Evolutionary conservation across 2,329 filamentous ascomycete genomes (phyloP).

Genomic region (Paraphaeosphaeria minitans): DNA sequence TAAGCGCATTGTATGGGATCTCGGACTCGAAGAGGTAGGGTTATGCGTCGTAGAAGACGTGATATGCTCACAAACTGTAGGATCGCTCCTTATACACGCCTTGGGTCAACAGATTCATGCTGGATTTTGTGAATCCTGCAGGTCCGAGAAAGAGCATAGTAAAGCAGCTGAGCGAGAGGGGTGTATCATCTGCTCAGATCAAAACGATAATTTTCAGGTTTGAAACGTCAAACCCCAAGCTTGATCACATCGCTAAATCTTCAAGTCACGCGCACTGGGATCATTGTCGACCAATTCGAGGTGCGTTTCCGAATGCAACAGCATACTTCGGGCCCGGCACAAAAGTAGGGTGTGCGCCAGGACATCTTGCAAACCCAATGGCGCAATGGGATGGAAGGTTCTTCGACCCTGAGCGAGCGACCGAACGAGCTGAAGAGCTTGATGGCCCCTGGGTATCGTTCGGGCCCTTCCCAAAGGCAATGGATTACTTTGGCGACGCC

Average conservation of each 20-base stretch:
- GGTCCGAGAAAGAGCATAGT: conserved; percentile 35
- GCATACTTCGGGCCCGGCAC: conserved; percentile 40
- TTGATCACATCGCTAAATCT: neutral
- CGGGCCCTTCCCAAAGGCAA: conserved; percentile 43
- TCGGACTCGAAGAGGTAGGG: conserved; percentile 38
- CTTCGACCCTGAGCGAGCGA: conserved; percentile 37
- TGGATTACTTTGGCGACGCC: conserved; percentile 48
- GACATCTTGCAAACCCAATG: conserved; percentile 31
- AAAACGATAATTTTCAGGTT: conserved; percentile 41
- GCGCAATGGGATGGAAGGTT: conserved; percentile 42
- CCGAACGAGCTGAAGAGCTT: conserved; percentile 36
- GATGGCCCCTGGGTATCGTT: conserved; percentile 37
- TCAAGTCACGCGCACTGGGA: conserved; percentile 43
- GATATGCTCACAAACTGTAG: conserved; percentile 18
- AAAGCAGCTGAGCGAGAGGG: conserved; percentile 31
- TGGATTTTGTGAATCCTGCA: conserved; percentile 32
- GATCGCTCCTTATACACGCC: conserved; percentile 40
- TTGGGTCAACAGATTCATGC: conserved; percentile 41
- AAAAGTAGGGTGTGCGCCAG: conserved; percentile 34
- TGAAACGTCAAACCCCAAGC: neutral
- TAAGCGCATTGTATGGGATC: conserved; percentile 39
- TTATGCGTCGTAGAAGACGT: neutral
- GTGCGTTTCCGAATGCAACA: conserved; percentile 36
- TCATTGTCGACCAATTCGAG: conserved; percentile 36
- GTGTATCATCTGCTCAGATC: conserved; percentile 25